Evolutionary conservation across 176 grass and related monocot species (phyloP).

Genomic region (Cenchrus purpureus): DNA sequence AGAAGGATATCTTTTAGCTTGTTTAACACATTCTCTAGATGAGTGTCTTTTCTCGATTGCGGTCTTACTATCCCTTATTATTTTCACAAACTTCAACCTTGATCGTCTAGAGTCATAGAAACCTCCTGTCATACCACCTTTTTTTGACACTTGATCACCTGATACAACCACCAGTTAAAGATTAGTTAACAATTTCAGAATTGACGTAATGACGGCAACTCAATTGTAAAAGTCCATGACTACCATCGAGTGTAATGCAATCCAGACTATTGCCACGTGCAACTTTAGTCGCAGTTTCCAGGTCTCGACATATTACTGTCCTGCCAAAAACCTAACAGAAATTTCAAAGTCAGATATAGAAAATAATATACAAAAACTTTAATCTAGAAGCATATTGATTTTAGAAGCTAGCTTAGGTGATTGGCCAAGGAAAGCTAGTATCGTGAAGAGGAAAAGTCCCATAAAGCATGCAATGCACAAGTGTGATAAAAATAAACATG

Average conservation of each 20-base stretch:
- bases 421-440: constrained; percentile 30
- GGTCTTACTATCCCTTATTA: constrained; percentile 74
- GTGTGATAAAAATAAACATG: constrained; percentile 25
- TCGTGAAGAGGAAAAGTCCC: constrained; percentile 1
- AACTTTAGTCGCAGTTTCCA: constrained; percentile 90
- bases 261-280: constrained; percentile 82
- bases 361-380: constrained; percentile 13
- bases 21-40: constrained; percentile 73
- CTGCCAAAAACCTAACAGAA: constrained; percentile 93
- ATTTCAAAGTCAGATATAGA: constrained; percentile 32
- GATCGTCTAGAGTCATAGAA: constrained; percentile 97
- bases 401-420: constrained; percentile 32
- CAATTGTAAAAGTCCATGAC: constrained; percentile 5
- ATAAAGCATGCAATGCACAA: constrained; percentile 29
- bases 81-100: constrained; percentile 91
- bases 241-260: constrained; percentile 98
- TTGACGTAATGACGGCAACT: constrained; percentile 35
- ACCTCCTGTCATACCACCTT: constrained; percentile 99
- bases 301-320: constrained; percentile 95
- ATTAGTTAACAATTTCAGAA: constrained; percentile 32
- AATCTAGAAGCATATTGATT: constrained; percentile 13
- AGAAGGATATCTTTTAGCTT: constrained; percentile 93
- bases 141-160: constrained; percentile 98
- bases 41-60: constrained; percentile 71
- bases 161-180: constrained; percentile 34